Percentiles rank a stretch among this genome's conserved stretches.
Evolutionary conservation across 306 rosid species (phyloP).

Genomic region (Acacia confusa): DNA sequence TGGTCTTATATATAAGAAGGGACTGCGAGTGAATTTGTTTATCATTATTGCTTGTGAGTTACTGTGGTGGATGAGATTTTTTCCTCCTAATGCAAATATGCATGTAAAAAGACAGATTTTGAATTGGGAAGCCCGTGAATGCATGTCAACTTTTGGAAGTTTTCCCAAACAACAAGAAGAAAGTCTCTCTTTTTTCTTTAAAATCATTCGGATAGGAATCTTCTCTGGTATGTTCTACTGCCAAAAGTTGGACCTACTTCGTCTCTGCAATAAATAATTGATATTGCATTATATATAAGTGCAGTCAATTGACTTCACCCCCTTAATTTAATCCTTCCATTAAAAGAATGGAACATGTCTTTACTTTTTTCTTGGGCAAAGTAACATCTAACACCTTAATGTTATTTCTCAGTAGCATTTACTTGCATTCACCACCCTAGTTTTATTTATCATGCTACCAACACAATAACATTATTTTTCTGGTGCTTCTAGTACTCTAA

Average conservation of each 20-base stretch:
- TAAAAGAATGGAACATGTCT: no score
- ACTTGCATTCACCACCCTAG: no score
- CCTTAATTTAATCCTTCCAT: not conserved
- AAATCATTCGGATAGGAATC: constrained; percentile 12
- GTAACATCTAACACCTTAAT: no score
- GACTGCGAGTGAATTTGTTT: constrained; percentile 15
- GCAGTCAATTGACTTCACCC: not conserved
- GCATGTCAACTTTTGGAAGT: constrained; percentile 2
- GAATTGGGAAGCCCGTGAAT: constrained; percentile 50
- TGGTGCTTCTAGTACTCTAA: no score
- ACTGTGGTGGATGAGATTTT: constrained; percentile 18
- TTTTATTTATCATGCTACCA: no score
- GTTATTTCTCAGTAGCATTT: no score
- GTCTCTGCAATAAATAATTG: not conserved
- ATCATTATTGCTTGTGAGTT: constrained; percentile 10
- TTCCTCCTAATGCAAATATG: not conserved
- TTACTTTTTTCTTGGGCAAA: no score
- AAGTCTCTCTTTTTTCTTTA: constrained; percentile 48
- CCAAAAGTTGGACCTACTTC: not conserved
- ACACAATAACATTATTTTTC: no score
- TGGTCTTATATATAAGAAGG: constrained; percentile 25
- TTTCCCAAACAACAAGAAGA: constrained; percentile 37
- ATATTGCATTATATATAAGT: not conserved
- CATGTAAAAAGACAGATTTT: constrained; percentile 40
- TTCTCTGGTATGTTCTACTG: not conserved